Conservation (phyloP, 306 rosid genomes). For the Ammopiptanthus mongolicus region DNA sequence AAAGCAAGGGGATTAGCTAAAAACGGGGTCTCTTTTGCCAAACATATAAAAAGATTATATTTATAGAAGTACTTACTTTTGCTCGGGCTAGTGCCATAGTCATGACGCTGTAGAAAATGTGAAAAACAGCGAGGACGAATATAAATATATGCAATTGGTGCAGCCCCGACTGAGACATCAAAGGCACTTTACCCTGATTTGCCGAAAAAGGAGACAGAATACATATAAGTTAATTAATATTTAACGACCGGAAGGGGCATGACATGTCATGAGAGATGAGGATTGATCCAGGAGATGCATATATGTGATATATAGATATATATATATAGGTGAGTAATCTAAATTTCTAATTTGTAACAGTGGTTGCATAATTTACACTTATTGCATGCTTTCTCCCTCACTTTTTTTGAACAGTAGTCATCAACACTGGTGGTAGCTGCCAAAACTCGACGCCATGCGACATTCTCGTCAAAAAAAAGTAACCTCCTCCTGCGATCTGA, state of each 20-base stretch:
- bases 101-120: slow-evolving; percentile 51
- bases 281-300: no score
- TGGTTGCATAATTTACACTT: no score
- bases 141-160: slow-evolving; percentile 69
- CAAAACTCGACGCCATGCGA: slow-evolving; percentile 45
- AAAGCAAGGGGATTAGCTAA: no score
- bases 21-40: no score
- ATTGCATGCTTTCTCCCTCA: neutral
- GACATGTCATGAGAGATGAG: no score
- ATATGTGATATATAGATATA: no score
- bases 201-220: neutral
- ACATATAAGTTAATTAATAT: neutral
- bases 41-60: neutral
- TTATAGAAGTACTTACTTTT: slow-evolving; percentile 37
- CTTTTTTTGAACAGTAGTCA: slow-evolving; percentile 36
- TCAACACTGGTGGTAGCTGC: slow-evolving; percentile 31
- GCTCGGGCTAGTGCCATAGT: slow-evolving; percentile 46
- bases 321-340: neutral
- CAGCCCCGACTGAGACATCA: slow-evolving; percentile 48
- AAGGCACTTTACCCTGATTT: slow-evolving; percentile 43
- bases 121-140: slow-evolving; percentile 63
- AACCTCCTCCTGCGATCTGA: slow-evolving; percentile 28
- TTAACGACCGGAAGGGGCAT: no score
- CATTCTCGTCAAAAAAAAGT: slow-evolving; percentile 25
- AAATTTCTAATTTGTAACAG: neutral